Conservation (phyloP, 768 basidiomycete genomes). For the Gyrodon lividus region DNA sequence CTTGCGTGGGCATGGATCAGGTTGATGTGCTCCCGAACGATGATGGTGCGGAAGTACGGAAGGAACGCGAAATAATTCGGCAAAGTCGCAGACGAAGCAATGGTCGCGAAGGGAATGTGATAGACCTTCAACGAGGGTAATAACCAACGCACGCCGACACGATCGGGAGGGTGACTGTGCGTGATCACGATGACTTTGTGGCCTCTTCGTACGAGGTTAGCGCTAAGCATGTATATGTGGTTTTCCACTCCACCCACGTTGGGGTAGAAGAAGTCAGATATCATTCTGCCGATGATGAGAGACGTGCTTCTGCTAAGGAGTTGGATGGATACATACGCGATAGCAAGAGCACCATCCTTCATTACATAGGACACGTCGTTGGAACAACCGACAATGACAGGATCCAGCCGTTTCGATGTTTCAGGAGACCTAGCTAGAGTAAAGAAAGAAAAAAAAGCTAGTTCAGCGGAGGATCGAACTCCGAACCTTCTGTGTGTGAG, state of each 20-base stretch:
- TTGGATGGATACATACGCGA: slow-evolving; percentile 21
- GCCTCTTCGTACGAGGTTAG: slow-evolving; percentile 75
- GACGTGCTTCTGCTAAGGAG: background rate
- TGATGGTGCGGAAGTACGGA: slow-evolving; percentile 87
- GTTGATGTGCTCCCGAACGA: slow-evolving; percentile 82
- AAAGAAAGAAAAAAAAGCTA: slow-evolving; percentile 17
- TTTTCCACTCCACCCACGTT: slow-evolving; percentile 94
- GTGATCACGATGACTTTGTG: slow-evolving; percentile 96
- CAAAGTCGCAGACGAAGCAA: slow-evolving; percentile 89
- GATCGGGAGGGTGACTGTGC: slow-evolving; percentile 83
- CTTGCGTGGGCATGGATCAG: slow-evolving; percentile 92
- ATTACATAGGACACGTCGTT: slow-evolving; percentile 10
- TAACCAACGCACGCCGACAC: slow-evolving; percentile 89
- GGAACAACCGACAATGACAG: background rate
- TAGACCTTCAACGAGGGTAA: slow-evolving; percentile 89
- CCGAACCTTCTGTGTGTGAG: slow-evolving; percentile 39
- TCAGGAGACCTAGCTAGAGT: background rate
- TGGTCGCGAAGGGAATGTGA: slow-evolving; percentile 85
- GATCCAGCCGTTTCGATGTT: too few species aligned
- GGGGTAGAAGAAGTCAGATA: slow-evolving; percentile 96
- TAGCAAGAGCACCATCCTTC: slow-evolving; percentile 28
- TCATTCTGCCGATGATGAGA: slow-evolving; percentile 60
- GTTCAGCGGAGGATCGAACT: slow-evolving; percentile 38
- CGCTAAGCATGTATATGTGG: slow-evolving; percentile 91
- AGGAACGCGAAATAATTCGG: slow-evolving; percentile 93